These are phyloP conservation scores for Adenanthera pavonina DNA, from an alignment of 306 rosid genomes.

Conservation along the genomic window DNA sequence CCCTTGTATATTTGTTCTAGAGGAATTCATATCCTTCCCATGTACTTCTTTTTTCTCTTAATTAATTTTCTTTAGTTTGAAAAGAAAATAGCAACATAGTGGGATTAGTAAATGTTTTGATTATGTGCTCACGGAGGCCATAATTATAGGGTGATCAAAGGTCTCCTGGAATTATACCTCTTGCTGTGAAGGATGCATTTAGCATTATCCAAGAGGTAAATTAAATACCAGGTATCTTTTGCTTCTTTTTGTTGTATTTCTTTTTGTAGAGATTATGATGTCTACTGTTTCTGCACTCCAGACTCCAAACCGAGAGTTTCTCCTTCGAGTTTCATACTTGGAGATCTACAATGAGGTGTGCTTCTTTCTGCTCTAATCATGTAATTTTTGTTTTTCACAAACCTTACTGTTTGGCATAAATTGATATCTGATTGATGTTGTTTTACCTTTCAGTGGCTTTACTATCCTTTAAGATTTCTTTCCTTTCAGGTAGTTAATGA, in stretches of 20 bases:
- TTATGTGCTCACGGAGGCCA: conserved; percentile 34
- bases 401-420: conserved; percentile 32
- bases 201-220: conserved; percentile 98
- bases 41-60: background rate
- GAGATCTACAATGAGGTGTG: conserved; percentile 98
- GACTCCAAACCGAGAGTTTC: conserved; percentile 98
- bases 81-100: conserved; percentile 16
- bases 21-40: background rate
- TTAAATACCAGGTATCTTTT: conserved; percentile 28
- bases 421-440: conserved; percentile 35
- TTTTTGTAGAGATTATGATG: conserved; percentile 31
- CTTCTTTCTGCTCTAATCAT: conserved; percentile 36
- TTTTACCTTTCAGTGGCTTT: conserved; percentile 32
- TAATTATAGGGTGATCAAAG: conserved; percentile 96
- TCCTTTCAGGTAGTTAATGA: conserved; percentile 91
- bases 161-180: conserved; percentile 98
- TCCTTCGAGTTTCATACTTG: conserved; percentile 93
- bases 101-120: conserved; percentile 33
- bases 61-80: background rate
- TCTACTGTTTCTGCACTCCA: conserved; percentile 49
- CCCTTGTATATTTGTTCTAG: background rate
- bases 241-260: conserved; percentile 38
- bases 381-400: conserved; percentile 28
- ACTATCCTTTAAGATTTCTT: conserved; percentile 32
- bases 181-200: conserved; percentile 97